Base-by-base conservation (phyloP, 73 alveolate species). In the Paramecium pentaurelia region DNA sequence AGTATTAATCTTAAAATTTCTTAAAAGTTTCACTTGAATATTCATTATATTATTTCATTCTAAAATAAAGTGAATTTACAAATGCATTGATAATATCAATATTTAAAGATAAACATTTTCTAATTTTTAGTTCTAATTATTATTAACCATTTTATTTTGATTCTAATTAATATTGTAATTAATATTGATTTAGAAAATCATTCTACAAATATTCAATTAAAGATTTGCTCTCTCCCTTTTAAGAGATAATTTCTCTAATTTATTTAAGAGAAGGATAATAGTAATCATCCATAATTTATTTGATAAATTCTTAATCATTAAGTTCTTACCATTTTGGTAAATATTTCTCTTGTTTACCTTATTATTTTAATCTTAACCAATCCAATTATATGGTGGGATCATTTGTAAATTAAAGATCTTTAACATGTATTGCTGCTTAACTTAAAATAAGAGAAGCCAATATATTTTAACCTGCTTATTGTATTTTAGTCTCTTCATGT, bases 231-330 rank as follows among this genome's bases (percentile, higher is more conserved):
- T 49, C 58, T 44, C 22, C n/a, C 16, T 42, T 32, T 45, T 40
- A 28, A 5, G 42, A 6, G 4, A 80, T 18, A 47, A 49, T 42
- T 8, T 27, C 47, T 80, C 75, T 20, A 25, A 80, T 42, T 12
- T 64, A 22, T 80, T 80, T 4, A 36, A 73, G 34, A 38, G 64
- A 40, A 16, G 87, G 91, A 27, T 80, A 25, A 80, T 80, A 80
- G 7, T 44, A 80, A 49, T 80, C 91, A 20, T 80, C 45, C 44
- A 80, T 34, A 20, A 80, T 45, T 44, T 80, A 80, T 80, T 80
- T 44, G 14, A 80, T 44, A 25, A 80, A 80, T 80, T 80, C 75
- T 47, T 60, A 27, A 22, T 80, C 73, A 45, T 73, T 18, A 6
- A 30, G 18, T 34, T 73, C 58, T 73, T 37, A 22, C 87, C 87